Evolutionary conservation across 805 yeast species (phyloP), one percentile per base, ranked within the genome.

Genomic region (Saccharomycopsis babjevae): DNA sequence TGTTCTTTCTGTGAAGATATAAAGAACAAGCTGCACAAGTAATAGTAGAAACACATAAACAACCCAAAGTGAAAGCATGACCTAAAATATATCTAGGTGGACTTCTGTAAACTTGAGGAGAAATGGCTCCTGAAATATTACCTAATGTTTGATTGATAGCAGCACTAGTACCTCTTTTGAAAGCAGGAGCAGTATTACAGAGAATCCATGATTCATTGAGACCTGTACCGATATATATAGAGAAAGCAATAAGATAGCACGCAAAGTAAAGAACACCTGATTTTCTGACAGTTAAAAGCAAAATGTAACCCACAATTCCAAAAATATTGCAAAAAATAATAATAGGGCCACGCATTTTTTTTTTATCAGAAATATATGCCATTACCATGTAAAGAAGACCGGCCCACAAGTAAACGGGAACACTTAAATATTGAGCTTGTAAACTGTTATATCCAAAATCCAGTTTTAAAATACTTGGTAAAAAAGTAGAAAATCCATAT

Each of bases 131-230:
- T 5, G 81, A 72, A 32, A 74, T 61, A 63, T 79, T 79, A 8
- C 81, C 82, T 18, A 77, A 61, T 1, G 77, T 71, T 65, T 76
- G 80, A 58, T 79, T 76, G 40, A 70, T 59, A 10, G 77, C 80
- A 57, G 77, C 66, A 4, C 78, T 73, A 2, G 79, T 71, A 8
- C 78, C 76, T 66, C 80, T 71, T 59, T 74, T 74, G 68, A 73
- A 77, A 59, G 71, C 72, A 8, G 77, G 77, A 1, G 79, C 76
- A 40, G 72, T 69, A 61, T 78, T 79, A 42, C 71, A 70, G 28
- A 74, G 73, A n/a, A 75, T 63, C 83, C 82, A 79, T 0, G 77
- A 69, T 28, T 75, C 68, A 63, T 76, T 77, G 40, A 77, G 55
- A 22, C 77, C 77, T 3, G 77, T 72, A 8, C 74, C 71, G 34